phyloP scores from a whole-genome alignment of 2,329 filamentous ascomycete species.

The Aspergillus tamarii region DNA sequence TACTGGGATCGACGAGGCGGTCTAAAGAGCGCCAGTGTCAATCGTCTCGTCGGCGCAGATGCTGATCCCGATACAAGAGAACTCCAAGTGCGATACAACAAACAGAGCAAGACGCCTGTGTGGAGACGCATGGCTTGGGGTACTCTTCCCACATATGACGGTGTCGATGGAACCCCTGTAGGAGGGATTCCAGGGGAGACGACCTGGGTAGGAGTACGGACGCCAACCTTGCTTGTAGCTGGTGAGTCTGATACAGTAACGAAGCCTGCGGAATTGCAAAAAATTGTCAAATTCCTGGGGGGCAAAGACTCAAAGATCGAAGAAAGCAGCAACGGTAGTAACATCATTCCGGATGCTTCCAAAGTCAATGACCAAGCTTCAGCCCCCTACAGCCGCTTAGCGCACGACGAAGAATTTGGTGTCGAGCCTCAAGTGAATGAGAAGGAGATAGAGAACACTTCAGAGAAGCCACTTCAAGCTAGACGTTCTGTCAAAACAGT shows the following conservation, averaged over 20 bases:
- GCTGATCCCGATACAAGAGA: conserved; percentile 46
- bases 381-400: conserved; percentile 17
- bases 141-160: conserved; percentile 63
- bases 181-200: conserved; percentile 71
- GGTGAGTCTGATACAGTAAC: conserved; percentile 78
- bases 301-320: conserved; percentile 27
- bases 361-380: conserved; percentile 29
- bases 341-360: conserved; percentile 36
- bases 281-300: conserved; percentile 59
- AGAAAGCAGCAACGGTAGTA: conserved; percentile 28
- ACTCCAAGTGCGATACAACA: conserved; percentile 61
- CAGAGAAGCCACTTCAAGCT: conserved; percentile 37
- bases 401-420: conserved; percentile 34
- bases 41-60: conserved; percentile 63
- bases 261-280: conserved; percentile 69
- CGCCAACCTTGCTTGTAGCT: conserved; percentile 78
- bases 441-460: conserved; percentile 18
- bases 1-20: conserved; percentile 80
- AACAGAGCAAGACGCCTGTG: conserved; percentile 78
- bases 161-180: conserved; percentile 48
- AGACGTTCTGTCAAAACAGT: conserved; percentile 64
- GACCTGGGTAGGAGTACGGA: conserved; percentile 71
- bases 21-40: conserved; percentile 74
- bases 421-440: conserved; percentile 27
- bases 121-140: conserved; percentile 82